Conservation (phyloP, 768 basidiomycete genomes). For the Boletus bicolor region DNA sequence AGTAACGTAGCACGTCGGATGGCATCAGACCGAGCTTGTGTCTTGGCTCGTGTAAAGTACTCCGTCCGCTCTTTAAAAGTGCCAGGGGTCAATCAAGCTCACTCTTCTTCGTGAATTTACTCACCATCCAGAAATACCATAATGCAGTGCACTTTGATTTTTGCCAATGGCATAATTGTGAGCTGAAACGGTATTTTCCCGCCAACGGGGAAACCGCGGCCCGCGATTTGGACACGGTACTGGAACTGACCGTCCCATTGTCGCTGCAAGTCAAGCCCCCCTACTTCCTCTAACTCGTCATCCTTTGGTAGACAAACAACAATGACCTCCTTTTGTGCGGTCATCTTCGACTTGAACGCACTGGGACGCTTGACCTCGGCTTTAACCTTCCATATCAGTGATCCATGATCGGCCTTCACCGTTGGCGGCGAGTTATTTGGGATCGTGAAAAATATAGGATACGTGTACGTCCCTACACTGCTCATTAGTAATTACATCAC, state of each 20-base stretch:
- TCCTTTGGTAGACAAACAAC: conserved; percentile 69
- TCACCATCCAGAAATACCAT: conserved; percentile 78
- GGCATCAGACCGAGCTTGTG: conserved; percentile 68
- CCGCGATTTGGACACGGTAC: conserved; percentile 72
- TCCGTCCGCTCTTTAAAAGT: conserved; percentile 65
- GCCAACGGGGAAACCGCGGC: conserved; percentile 79
- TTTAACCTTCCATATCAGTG: conserved; percentile 74
- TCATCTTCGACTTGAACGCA: conserved; percentile 66
- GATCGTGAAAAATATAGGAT: conserved; percentile 89
- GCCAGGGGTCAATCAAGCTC: neutral
- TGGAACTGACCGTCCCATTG: conserved; percentile 89
- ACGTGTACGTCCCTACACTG: conserved; percentile 78
- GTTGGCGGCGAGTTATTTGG: conserved; percentile 78
- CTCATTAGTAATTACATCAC: conserved; percentile 46
- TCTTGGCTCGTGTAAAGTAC: conserved; percentile 69
- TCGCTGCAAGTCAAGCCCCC: conserved; percentile 78
- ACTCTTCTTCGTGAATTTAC: conserved; percentile 14
- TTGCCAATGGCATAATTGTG: conserved; percentile 78
- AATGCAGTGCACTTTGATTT: conserved; percentile 77
- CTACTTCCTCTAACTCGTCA: conserved; percentile 53
- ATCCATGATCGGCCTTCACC: conserved; percentile 69
- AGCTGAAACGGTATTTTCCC: conserved; percentile 77
- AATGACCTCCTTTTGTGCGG: conserved; percentile 65
- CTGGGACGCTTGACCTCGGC: conserved; percentile 84
- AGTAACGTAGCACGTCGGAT: conserved; percentile 59